These are phyloP conservation scores for Gossypium gossypioides DNA, from an alignment of 441 rosid species.

Conservation along the genomic window DNA sequence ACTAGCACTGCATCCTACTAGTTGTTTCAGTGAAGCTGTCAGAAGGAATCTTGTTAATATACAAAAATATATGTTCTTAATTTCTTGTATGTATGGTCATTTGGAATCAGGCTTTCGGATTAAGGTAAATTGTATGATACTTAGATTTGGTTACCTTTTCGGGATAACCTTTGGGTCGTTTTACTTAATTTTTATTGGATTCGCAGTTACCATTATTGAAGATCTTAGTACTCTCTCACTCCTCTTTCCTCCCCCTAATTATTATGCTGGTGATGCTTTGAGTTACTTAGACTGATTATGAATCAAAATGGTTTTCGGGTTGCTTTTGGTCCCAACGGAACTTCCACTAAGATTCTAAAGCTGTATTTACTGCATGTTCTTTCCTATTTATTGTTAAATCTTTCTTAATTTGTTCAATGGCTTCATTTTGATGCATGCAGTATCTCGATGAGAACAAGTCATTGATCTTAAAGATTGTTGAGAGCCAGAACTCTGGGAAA, in stretches of 20 bases:
- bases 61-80: neutral
- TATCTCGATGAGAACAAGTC: slow-evolving; percentile 98
- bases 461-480: slow-evolving; percentile 92
- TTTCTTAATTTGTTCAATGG: neutral
- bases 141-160: neutral
- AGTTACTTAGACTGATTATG: neutral
- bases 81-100: neutral
- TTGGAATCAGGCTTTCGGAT: neutral
- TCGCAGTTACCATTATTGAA: neutral
- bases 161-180: neutral
- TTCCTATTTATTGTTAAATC: neutral
- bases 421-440: slow-evolving; percentile 35
- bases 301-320: neutral
- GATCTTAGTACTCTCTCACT: neutral
- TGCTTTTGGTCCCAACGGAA: neutral
- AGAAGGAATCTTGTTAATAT: neutral
- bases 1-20: slow-evolving; percentile 5
- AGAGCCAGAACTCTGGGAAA: slow-evolving; percentile 91
- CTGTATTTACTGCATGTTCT: neutral
- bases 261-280: neutral
- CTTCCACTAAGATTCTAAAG: neutral
- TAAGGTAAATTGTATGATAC: neutral
- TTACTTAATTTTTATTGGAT: neutral
- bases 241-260: neutral
- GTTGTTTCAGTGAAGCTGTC: slow-evolving; percentile 4